Evolutionary conservation across 352 stramenopile species (phyloP).

Genomic region (Pythium scleroteichum): DNA sequence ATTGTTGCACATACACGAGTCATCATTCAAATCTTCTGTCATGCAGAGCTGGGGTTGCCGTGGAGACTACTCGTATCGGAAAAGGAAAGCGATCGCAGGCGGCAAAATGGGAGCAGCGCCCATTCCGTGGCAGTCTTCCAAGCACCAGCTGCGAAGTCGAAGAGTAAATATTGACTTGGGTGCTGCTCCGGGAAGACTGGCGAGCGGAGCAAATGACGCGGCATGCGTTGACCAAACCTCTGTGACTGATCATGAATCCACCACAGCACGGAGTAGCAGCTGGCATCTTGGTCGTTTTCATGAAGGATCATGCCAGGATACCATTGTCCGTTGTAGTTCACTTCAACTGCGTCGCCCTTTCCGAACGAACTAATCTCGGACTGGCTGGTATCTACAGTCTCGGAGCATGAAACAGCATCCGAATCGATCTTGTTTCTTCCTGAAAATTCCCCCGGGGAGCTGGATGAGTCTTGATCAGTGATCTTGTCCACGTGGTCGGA

Average conservation of each 20-base stretch:
- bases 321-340: slow-evolving; percentile 53
- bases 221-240: slow-evolving; percentile 59
- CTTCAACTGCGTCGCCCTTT: slow-evolving; percentile 68
- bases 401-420: not conserved
- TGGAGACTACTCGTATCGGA: slow-evolving; percentile 22
- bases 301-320: slow-evolving; percentile 69
- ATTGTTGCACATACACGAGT: too few relatives aligned
- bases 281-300: slow-evolving; percentile 43
- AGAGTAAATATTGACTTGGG: slow-evolving; percentile 36
- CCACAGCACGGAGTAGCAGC: slow-evolving; percentile 80
- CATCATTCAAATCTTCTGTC: slow-evolving; percentile 1
- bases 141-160: slow-evolving; percentile 56
- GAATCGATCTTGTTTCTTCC: too few relatives aligned
- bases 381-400: too few relatives aligned
- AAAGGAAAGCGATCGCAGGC: slow-evolving; percentile 26
- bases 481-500: too few relatives aligned
- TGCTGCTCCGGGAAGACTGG: slow-evolving; percentile 30
- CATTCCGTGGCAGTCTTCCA: slow-evolving; percentile 37
- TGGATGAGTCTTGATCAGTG: not conserved
- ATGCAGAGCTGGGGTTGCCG: slow-evolving; percentile 20
- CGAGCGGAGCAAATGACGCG: slow-evolving; percentile 51
- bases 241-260: slow-evolving; percentile 83
- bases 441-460: too few relatives aligned
- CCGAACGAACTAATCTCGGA: slow-evolving; percentile 45
- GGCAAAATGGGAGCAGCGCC: slow-evolving; percentile 29